phyloP scores from a whole-genome alignment of 495 filamentous ascomycete genomes.

The Tuber umbilicatum region DNA sequence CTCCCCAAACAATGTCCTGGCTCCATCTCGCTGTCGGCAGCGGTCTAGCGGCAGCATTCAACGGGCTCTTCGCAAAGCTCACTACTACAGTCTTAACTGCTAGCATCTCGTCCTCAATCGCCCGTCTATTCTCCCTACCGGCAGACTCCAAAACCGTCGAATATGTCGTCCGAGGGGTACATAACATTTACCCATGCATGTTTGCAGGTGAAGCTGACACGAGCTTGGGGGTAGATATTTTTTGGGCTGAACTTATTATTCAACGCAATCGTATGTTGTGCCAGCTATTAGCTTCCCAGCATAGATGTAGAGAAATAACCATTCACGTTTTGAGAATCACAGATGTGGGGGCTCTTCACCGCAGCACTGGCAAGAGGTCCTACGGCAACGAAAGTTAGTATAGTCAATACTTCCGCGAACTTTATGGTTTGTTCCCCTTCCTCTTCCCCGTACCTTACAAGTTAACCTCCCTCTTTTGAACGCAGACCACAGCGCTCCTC shows the following conservation, averaged over 20 bases:
- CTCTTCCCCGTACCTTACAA: not conserved
- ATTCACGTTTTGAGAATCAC: not conserved
- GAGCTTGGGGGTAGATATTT: constrained; percentile 56
- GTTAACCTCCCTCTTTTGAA: not conserved
- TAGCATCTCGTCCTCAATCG: constrained; percentile 58
- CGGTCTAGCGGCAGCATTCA: constrained; percentile 84
- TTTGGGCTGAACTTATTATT: constrained; percentile 82
- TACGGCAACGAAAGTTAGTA: constrained; percentile 82
- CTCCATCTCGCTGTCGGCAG: constrained; percentile 73
- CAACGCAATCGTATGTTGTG: constrained; percentile 61
- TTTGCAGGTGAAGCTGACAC: not conserved
- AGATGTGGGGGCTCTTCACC: constrained; percentile 87
- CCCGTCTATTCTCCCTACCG: constrained; percentile 55
- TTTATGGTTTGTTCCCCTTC: constrained; percentile 54
- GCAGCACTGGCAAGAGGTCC: constrained; percentile 74
- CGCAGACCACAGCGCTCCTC: constrained; percentile 66
- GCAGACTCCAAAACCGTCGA: constrained; percentile 54
- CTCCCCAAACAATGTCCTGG: constrained; percentile 49
- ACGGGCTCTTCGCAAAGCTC: constrained; percentile 93
- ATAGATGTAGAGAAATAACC: not conserved
- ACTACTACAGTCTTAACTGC: constrained; percentile 81
- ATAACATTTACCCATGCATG: constrained; percentile 10
- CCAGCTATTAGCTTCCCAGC: not conserved
- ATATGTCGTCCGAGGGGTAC: constrained; percentile 61
- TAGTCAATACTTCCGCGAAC: constrained; percentile 89